These are phyloP conservation scores for Volvariella surrecta DNA, from an alignment of 1,284 basidiomycete species.

Conservation along the genomic window DNA sequence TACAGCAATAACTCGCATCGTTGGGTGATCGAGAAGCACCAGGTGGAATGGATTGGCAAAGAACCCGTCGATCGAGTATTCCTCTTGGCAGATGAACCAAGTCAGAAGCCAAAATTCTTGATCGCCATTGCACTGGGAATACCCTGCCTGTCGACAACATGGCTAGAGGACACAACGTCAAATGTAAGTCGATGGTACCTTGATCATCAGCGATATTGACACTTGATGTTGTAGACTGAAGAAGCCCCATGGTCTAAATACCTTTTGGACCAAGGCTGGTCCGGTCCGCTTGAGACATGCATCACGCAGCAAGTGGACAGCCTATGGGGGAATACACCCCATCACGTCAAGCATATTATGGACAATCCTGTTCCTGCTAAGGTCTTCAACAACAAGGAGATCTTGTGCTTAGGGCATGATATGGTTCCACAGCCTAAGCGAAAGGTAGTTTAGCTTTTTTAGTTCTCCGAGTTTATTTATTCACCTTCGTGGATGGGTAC, in stretches of 20 bases:
- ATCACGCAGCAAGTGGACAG: slow-evolving; percentile 67
- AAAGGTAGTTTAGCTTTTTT: slow-evolving; percentile 26
- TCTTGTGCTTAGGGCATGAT: slow-evolving; percentile 49
- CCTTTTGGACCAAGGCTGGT: slow-evolving; percentile 63
- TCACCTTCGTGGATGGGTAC: neutral
- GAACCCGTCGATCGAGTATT: slow-evolving; percentile 49
- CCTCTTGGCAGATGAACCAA: slow-evolving; percentile 54
- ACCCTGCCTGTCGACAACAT: slow-evolving; percentile 67
- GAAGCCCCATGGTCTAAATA: slow-evolving; percentile 54
- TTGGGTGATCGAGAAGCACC: slow-evolving; percentile 40
- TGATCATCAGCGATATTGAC: slow-evolving; percentile 8
- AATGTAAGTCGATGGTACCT: slow-evolving; percentile 23
- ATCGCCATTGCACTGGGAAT: slow-evolving; percentile 79
- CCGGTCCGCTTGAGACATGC: slow-evolving; percentile 37
- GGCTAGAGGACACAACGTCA: slow-evolving; percentile 40
- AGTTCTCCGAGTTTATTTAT: too few relatives aligned
- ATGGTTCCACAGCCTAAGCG: slow-evolving; percentile 37
- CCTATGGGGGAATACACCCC: slow-evolving; percentile 54
- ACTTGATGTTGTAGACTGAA: slow-evolving; percentile 17
- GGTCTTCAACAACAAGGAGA: slow-evolving; percentile 38
- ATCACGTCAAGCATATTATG: slow-evolving; percentile 50
- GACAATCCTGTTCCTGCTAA: slow-evolving; percentile 46
- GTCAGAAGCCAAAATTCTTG: slow-evolving; percentile 72
- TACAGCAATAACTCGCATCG: slow-evolving; percentile 33
- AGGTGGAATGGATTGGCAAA: slow-evolving; percentile 36